Conservation (phyloP, 257 asterid species). For the Petunia axillaris region DNA sequence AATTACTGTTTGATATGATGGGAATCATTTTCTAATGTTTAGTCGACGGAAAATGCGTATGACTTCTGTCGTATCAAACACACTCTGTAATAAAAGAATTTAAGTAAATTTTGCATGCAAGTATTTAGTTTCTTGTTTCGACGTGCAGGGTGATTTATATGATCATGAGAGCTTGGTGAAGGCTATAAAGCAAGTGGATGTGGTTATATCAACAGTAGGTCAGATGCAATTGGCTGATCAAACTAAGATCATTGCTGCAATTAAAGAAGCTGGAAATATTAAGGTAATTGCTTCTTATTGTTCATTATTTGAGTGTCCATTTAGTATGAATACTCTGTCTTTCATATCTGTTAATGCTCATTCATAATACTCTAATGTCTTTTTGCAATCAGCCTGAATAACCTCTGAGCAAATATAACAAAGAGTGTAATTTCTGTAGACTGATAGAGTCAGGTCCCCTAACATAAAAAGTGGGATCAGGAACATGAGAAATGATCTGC, state of each 20-base stretch:
- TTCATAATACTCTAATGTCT: neutral
- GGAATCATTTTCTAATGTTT: too few relatives aligned
- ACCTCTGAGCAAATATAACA: neutral
- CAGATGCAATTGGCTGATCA: slow-evolving; percentile 56
- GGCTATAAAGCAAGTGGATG: slow-evolving; percentile 72
- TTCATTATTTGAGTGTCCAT: neutral
- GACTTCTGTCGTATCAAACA: too few relatives aligned
- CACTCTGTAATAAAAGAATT: neutral
- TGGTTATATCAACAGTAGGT: slow-evolving; percentile 68
- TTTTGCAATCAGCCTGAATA: neutral
- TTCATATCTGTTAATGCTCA: neutral
- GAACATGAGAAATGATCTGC: too few relatives aligned
- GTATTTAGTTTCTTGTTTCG: neutral
- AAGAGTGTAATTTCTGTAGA: too few relatives aligned
- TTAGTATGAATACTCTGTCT: neutral
- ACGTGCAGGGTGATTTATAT: slow-evolving; percentile 58
- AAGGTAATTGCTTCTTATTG: slow-evolving; percentile 42
- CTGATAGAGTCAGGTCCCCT: too few relatives aligned
- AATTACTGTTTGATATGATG: too few relatives aligned
- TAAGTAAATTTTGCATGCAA: neutral
- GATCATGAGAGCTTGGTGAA: slow-evolving; percentile 64
- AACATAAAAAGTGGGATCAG: too few relatives aligned
- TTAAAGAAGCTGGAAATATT: slow-evolving; percentile 73
- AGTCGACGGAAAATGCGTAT: too few relatives aligned
- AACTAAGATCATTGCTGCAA: slow-evolving; percentile 62